Conservation (phyloP, 345 rosid species). For the Dovyalis caffra region DNA sequence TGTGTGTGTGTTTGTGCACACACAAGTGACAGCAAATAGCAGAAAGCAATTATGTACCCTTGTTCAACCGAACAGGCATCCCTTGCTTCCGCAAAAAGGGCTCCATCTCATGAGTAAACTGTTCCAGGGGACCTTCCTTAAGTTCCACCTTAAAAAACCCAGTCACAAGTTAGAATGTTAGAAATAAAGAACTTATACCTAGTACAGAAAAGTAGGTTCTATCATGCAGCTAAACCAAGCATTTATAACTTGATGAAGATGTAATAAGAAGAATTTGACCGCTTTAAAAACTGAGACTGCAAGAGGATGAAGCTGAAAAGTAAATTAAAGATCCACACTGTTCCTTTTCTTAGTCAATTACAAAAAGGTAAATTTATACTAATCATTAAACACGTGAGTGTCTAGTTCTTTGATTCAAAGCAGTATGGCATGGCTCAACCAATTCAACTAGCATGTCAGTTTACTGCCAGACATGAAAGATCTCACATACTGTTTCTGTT, state of each 20-base stretch:
- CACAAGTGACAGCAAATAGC: neutral
- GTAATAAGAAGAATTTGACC: neutral
- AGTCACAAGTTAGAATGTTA: neutral
- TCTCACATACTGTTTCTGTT: conserved; percentile 54
- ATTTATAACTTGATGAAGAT: neutral
- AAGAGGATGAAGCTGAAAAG: neutral
- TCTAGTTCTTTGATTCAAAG: neutral
- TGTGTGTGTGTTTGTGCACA: neutral
- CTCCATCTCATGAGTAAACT: conserved; percentile 98
- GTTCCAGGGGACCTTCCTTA: conserved; percentile 78
- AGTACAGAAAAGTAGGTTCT: neutral
- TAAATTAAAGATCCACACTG: neutral
- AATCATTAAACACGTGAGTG: neutral
- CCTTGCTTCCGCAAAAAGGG: conserved; percentile 91
- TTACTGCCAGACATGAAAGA: neutral
- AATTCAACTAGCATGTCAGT: neutral
- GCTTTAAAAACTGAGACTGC: neutral
- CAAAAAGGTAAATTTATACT: neutral
- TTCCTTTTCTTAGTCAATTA: neutral
- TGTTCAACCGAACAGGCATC: conserved; percentile 92
- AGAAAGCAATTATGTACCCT: conserved; percentile 42
- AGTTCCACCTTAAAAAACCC: conserved; percentile 70
- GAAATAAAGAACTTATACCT: neutral
- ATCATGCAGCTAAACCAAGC: neutral
- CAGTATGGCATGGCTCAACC: neutral